Base-by-base conservation (phyloP, 2,329 filamentous ascomycete genomes). In the Fusarium sp. region DNA sequence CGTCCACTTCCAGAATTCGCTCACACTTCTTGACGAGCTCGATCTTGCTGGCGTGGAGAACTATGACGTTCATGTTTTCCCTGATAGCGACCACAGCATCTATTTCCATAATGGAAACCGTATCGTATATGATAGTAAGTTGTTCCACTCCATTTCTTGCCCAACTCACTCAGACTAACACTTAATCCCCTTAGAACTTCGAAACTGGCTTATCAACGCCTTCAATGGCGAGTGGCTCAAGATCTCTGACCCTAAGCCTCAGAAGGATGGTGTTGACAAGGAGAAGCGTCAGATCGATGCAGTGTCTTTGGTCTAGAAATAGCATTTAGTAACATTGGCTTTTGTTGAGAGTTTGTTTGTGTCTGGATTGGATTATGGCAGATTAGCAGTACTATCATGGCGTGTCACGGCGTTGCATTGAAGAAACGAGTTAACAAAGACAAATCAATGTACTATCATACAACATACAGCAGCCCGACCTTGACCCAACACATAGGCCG, bases 11-110 rank as follows among this genome's bases (percentile, higher is more conserved):
- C 97, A 99, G 80, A 98, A 97, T 79, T 94, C 94, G 1, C 86
- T 98, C 60, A 92, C 90, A 3, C 81, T 99, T 66, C 84, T 99
- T 46, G 97, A 99, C 78, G 91, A 91, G 73, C 85, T 99, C 43
- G 93, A 99, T 81, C 75, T 97, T 53, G 90, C 85, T 2, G 88
- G 89, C 15, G 88, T 98, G 6, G 90, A 95, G 79, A 99, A 99
- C 76, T 99, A 98, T 75, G 96, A 99, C 76, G 89, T 99, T 15
- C 95, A 98, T 78, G 89, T 98, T 57, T 99, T 97, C 81, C 96
- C 96, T 0, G 96, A 99, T 78, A 97, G 93, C 55, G 94, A 99
- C 81, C 96, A 99, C 79, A 89, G 92, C 65, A 99, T 99, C 65
- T 93, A 89, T 77, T 99, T 98, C 77, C 95, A 99, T 78, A 94